phyloP scores from a whole-genome alignment of 1,284 basidiomycete genomes.

The Peniophora sp. region DNA sequence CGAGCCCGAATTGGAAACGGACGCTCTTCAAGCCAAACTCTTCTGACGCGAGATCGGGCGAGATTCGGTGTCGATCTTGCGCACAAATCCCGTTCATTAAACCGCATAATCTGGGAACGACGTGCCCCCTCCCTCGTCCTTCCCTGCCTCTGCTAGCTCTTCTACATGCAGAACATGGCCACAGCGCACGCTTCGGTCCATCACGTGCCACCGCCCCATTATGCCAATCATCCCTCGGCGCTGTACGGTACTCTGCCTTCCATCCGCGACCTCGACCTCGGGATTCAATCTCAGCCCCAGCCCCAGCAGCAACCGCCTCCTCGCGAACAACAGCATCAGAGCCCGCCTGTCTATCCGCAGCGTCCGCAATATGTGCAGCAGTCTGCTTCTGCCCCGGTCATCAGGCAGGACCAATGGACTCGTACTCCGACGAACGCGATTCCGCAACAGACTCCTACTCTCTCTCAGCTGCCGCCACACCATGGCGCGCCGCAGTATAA shows the following conservation, averaged over 20 bases:
- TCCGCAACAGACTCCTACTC: not conserved
- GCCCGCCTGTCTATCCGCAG: not conserved
- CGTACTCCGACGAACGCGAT: not conserved
- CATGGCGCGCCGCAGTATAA: no score
- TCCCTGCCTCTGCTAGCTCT: no score
- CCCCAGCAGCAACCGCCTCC: no score
- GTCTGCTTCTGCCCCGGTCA: not conserved
- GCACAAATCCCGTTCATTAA: no score
- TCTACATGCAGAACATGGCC: not conserved
- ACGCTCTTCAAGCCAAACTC: no score
- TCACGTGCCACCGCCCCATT: not conserved
- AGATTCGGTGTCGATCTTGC: no score
- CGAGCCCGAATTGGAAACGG: no score
- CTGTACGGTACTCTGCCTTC: not conserved
- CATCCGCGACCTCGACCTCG: conserved; percentile 1
- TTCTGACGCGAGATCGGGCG: no score
- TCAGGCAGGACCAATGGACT: not conserved
- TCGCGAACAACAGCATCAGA: not conserved
- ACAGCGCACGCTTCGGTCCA: not conserved
- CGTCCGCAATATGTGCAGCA: not conserved
- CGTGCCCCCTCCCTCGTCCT: no score
- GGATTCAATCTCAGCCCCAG: not conserved
- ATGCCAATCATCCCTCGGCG: not conserved
- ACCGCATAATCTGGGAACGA: no score
- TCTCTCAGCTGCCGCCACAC: not conserved